These are phyloP conservation scores for Pleodorina starrii DNA, from an alignment of 139 green algal species.

Conservation along the genomic window DNA sequence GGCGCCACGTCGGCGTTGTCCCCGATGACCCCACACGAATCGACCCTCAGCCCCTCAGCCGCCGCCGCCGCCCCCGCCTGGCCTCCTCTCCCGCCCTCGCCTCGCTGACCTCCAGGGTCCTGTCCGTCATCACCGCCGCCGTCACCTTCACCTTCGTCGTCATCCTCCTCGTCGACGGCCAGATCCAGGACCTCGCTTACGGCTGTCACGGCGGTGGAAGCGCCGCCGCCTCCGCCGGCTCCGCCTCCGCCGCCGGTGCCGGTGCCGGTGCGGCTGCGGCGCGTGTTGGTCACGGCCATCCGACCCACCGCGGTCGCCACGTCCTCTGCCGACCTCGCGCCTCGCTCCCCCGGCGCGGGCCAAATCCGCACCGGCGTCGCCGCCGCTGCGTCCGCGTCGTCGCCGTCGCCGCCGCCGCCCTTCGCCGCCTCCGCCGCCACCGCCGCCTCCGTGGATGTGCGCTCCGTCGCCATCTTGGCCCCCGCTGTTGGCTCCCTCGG, in stretches of 20 bases:
- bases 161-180: too few relatives aligned
- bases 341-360: constrained; percentile 10
- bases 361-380: background rate
- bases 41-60: background rate
- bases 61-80: background rate
- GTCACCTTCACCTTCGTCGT: background rate
- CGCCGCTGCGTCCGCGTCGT: background rate
- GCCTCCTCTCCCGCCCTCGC: too few relatives aligned
- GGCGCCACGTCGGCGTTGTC: too few relatives aligned
- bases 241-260: background rate
- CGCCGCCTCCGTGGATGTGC: too few relatives aligned
- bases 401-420: background rate
- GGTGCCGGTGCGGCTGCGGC: background rate
- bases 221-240: background rate
- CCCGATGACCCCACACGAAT: too few relatives aligned
- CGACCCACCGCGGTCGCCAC: background rate
- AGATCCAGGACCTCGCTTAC: too few relatives aligned
- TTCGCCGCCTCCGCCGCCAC: background rate
- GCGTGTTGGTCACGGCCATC: background rate
- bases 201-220: too few relatives aligned
- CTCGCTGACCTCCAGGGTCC: too few relatives aligned
- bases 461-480: too few relatives aligned
- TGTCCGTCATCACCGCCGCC: background rate
- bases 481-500: background rate
- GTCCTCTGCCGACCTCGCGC: background rate